These are phyloP conservation scores for Penicillium longicatenatum DNA, from an alignment of 495 filamentous ascomycete genomes.

Conservation along the genomic window DNA sequence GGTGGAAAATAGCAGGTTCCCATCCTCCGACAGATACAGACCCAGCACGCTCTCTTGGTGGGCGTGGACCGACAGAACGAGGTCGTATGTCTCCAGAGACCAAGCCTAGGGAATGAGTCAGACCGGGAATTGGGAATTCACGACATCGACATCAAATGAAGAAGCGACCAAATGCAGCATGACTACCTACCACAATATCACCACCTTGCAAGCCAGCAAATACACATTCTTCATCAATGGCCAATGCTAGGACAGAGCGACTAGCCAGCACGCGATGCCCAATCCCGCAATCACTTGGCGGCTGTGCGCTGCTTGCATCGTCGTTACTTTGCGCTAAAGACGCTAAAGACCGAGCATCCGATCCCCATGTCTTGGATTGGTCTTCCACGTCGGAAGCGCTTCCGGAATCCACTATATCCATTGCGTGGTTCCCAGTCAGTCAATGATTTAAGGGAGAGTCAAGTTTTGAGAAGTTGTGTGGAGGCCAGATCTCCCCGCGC, in stretches of 20 bases:
- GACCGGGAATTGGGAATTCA: neutral
- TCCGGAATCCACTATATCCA: constrained; percentile 46
- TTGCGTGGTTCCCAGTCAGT: constrained; percentile 26
- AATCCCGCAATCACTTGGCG: constrained; percentile 42
- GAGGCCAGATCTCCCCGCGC: constrained; percentile 9
- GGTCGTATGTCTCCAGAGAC: constrained; percentile 84
- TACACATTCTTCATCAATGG: constrained; percentile 49
- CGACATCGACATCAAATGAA: neutral
- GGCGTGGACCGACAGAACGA: constrained; percentile 71
- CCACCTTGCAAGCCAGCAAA: constrained; percentile 88
- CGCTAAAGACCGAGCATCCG: constrained; percentile 31
- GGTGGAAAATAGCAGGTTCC: constrained; percentile 81
- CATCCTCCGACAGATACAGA: constrained; percentile 74
- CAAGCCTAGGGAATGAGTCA: constrained; percentile 58
- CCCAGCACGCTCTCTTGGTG: constrained; percentile 89
- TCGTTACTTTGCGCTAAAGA: constrained; percentile 11
- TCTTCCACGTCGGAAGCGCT: constrained; percentile 43
- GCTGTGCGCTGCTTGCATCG: constrained; percentile 17
- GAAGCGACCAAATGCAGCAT: neutral
- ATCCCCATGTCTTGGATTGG: constrained; percentile 41
- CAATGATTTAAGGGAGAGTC: constrained; percentile 11
- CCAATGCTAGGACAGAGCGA: constrained; percentile 49
- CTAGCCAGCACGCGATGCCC: constrained; percentile 49
- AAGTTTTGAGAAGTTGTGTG: constrained; percentile 8
- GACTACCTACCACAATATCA: constrained; percentile 70